Evolutionary conservation across 2,329 filamentous ascomycete genomes (phyloP), one percentile per base, ranked within the genome.

Genomic region (Colletotrichum sp.): DNA sequence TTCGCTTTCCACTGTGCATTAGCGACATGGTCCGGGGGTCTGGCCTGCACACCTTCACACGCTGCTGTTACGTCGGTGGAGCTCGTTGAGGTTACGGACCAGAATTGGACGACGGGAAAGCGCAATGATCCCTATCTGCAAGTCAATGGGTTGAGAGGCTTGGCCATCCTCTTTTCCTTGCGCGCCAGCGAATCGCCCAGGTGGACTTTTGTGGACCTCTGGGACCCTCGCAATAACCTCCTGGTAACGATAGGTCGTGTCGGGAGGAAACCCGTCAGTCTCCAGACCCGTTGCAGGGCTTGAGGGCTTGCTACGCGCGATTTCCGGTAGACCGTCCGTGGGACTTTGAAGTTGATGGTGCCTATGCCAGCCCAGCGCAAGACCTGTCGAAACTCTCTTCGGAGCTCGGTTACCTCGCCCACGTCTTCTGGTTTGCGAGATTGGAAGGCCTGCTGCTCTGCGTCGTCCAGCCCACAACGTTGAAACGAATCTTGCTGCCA

Each of bases 11-110:
- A 77, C 75, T 75, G 75, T 77, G 72, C 58, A 18, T 28, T 21
- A 10, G 32, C 26, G 57, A 72, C 68, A 68, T 43, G 63, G 72
- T 24, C 64, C 36, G 60, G 72, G 64, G 57, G 15, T 48, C 30
- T 52, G 26, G 32, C 64, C 64, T 52, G 67, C 75, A 67, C 68
- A 72, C 75, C 75, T 75, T 65, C 75, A 71, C 66, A 77, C 74
- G 67, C 65, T 71, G 60, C 74, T 76, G 76, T 77, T 77, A 77
- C 74, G 76, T 74, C 52, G 76, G 76, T 77, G 76, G 74, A 74
- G 76, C 67, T 68, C 26, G 21, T 28, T 8, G 32, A 65, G 52
- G 65, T 76, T 67, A 60, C 71, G 71, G 52, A 64, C 71, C 38
- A 26, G 71, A 69, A 57, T 66, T 71, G 66, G 71, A 71, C 64